Evolutionary conservation across 768 basidiomycete genomes (phyloP).

Genomic region (Xanthoconium stramineum): DNA sequence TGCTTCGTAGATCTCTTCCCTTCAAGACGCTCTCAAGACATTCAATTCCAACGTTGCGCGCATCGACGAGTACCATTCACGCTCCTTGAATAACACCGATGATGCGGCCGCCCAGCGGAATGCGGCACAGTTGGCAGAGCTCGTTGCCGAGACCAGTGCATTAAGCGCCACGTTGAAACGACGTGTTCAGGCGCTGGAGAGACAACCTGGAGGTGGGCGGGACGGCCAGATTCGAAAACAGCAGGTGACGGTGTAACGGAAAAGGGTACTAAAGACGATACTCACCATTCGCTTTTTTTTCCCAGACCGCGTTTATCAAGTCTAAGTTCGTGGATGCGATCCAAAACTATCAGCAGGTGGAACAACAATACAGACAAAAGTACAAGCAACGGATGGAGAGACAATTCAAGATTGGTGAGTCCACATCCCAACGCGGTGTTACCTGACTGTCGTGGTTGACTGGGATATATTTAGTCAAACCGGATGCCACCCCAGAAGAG

Average conservation of each 20-base stretch:
- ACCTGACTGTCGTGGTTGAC: background rate
- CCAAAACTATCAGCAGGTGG: conserved; percentile 80
- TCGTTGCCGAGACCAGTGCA: conserved; percentile 69
- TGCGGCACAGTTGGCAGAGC: conserved; percentile 59
- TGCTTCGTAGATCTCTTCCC: conserved; percentile 58
- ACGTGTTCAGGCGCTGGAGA: conserved; percentile 68
- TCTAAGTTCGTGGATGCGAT: conserved; percentile 82
- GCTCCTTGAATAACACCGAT: conserved; percentile 73
- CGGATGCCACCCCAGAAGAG: conserved; percentile 89
- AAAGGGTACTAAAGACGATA: background rate
- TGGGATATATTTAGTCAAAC: conserved; percentile 61
- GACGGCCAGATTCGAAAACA: conserved; percentile 75
- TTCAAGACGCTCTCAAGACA: conserved; percentile 66
- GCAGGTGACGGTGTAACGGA: conserved; percentile 46
- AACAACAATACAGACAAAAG: conserved; percentile 72
- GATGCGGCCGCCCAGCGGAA: conserved; percentile 61
- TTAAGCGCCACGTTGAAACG: conserved; percentile 67
- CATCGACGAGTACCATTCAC: conserved; percentile 71
- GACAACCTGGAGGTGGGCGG: conserved; percentile 58
- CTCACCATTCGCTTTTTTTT: conserved; percentile 14
- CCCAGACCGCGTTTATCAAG: conserved; percentile 59
- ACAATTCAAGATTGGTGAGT: conserved; percentile 81
- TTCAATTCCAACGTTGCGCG: conserved; percentile 69
- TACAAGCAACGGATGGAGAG: conserved; percentile 82
- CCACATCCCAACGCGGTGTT: background rate